phyloP scores from a whole-genome alignment of 345 rosid species.

The Sisymbrium irio region DNA sequence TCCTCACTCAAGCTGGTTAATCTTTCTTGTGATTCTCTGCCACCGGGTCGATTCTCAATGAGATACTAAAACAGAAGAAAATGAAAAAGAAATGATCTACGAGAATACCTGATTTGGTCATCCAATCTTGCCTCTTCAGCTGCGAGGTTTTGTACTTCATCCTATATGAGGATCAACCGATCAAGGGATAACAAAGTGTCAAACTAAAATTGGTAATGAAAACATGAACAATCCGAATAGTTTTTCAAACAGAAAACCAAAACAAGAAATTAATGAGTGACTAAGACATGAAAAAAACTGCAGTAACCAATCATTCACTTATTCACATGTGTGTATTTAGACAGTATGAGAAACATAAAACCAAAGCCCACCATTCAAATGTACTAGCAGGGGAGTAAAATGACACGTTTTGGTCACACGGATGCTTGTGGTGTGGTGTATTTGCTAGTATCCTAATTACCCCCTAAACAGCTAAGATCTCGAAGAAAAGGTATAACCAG shows the following conservation, averaged over 20 bases:
- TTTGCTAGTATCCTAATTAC: conserved; percentile 3
- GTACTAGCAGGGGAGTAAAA: neutral
- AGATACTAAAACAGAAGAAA: conserved; percentile 8
- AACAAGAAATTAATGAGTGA: conserved; percentile 12
- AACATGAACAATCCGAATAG: neutral
- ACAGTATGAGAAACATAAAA: conserved; percentile 1
- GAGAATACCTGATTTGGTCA: conserved; percentile 34
- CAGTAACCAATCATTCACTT: neutral
- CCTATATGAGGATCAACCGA: conserved; percentile 43
- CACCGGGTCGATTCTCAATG: conserved; percentile 38
- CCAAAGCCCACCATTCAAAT: neutral
- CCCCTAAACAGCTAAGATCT: neutral
- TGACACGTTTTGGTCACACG: neutral
- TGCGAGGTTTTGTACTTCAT: conserved; percentile 72
- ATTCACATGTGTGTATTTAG: neutral
- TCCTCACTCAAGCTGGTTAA: conserved; percentile 86
- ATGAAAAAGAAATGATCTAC: neutral
- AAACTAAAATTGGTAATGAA: conserved; percentile 5
- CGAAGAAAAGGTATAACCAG: neutral
- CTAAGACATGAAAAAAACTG: neutral
- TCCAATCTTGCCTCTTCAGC: conserved; percentile 59
- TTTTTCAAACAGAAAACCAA: neutral
- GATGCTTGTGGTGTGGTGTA: neutral
- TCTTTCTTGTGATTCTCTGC: conserved; percentile 88
- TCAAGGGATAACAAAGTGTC: neutral